Conservation (phyloP, 495 filamentous ascomycete genomes). For the Neurospora sp. region DNA sequence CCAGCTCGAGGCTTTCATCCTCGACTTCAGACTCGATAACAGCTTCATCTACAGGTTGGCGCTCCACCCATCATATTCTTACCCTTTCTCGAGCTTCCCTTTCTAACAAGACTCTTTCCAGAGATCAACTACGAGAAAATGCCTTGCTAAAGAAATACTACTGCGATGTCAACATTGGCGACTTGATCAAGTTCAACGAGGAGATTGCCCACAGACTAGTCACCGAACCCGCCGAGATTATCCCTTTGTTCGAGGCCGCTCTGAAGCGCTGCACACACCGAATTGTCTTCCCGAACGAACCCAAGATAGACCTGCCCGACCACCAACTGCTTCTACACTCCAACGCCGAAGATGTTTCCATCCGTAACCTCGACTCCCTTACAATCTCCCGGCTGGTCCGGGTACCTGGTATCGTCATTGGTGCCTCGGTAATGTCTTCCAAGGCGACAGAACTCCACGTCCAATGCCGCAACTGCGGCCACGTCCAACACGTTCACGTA, state of each 20-base stretch:
- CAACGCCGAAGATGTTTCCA: slow-evolving; percentile 77
- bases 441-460: slow-evolving; percentile 83
- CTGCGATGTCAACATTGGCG: slow-evolving; percentile 94
- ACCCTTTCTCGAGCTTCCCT: neutral
- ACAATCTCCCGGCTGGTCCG: slow-evolving; percentile 92
- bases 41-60: slow-evolving; percentile 78
- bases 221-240: slow-evolving; percentile 84
- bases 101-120: slow-evolving; percentile 19
- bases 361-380: slow-evolving; percentile 85
- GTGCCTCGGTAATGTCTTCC: slow-evolving; percentile 90
- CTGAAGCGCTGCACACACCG: slow-evolving; percentile 82
- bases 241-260: slow-evolving; percentile 86
- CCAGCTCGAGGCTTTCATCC: slow-evolving; percentile 71
- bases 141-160: slow-evolving; percentile 89
- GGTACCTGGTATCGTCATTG: slow-evolving; percentile 95
- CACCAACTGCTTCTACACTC: slow-evolving; percentile 97
- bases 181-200: slow-evolving; percentile 94
- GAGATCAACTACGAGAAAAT: slow-evolving; percentile 94
- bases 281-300: slow-evolving; percentile 72
- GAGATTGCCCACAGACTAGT: slow-evolving; percentile 86
- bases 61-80: slow-evolving; percentile 21
- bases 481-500: slow-evolving; percentile 60
- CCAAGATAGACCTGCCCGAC: slow-evolving; percentile 62
- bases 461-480: slow-evolving; percentile 80
- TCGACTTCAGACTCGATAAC: slow-evolving; percentile 93